phyloP scores from a whole-genome alignment of 179 eudicot genomes.

The Silene noctiflora region DNA sequence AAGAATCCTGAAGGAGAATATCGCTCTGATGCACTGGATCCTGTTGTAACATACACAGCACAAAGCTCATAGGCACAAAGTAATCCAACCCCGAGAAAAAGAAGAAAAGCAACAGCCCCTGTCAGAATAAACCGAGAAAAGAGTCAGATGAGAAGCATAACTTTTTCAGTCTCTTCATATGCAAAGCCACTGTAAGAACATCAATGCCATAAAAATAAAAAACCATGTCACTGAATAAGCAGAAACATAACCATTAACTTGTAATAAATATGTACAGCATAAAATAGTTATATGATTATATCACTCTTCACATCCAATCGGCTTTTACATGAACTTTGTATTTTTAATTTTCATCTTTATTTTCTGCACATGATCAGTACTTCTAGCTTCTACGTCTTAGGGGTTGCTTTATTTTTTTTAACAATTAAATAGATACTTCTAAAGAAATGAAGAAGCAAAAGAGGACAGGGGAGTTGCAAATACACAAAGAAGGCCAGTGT shows the following conservation, averaged over 20 bases:
- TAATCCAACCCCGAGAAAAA: conserved; percentile 83
- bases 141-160: background rate
- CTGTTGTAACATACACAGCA: conserved; percentile 92
- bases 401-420: too few relatives aligned
- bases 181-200: background rate
- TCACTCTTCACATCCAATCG: too few relatives aligned
- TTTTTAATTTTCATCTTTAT: too few relatives aligned
- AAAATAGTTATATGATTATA: too few relatives aligned
- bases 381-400: too few relatives aligned
- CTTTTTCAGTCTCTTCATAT: background rate
- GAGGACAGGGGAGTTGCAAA: too few relatives aligned
- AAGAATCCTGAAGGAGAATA: conserved; percentile 98
- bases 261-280: too few relatives aligned
- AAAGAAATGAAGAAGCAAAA: too few relatives aligned
- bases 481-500: too few relatives aligned
- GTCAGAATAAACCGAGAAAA: conserved; percentile 27
- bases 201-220: background rate
- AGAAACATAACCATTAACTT: background rate
- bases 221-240: background rate
- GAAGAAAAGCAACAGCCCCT: conserved; percentile 98
- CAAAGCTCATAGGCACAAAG: conserved; percentile 97
- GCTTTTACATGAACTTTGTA: too few relatives aligned
- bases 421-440: too few relatives aligned
- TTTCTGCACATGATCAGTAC: too few relatives aligned
- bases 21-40: conserved; percentile 66